Base-by-base conservation (phyloP, 257 asterid species). In the Craterostigma plantagineum region DNA sequence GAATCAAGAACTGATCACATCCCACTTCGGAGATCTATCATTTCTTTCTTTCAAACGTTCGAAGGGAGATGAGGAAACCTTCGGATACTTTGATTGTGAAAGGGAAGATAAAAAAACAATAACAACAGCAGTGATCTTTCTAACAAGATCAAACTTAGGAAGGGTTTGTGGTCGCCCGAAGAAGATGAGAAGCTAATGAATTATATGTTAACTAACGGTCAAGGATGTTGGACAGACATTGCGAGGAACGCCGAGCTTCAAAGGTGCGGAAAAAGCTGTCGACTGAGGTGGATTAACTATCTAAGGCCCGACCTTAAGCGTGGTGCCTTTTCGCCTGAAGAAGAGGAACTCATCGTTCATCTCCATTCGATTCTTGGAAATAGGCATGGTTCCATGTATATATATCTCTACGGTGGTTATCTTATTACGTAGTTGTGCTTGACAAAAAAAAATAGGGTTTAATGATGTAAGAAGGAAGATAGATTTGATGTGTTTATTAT, bases 141-240 rank as follows among this genome's bases (percentile, higher is more conserved):
- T 30, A 38, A 8, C 35, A 61, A 62, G 54, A 64, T 49, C 0
- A 82, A 79, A 42, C 53, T 82, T 1, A 53, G 92, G 46, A 83
- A 83, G 61, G 95, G 95, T 0, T 45, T 83, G 55, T 79, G 95
- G 95, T 82, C 92, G 7, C 94, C 94, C 0, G 94, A 81, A 51
- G 92, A 82, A 50, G 92, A 78, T 13, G 94, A 81, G 50, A 82
- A 76, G 67, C 56, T 82, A 46, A 82, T 70, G 91, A 68, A 51
- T 45, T 75, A 78, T 49, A 82, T 82, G 92, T 12, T 78, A 50
- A 70, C 51, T 2, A 82, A 67, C 42, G 92, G 95, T 4, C 91
- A 78, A 51, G 95, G 95, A 0, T 79, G 95, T 33, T 82, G 95
- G 95, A 79, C 85, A 17, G 95, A 82, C 60, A 79, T 79, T 33